phyloP scores from a whole-genome alignment of 495 filamentous ascomycete genomes.

The Penicillium cosmopolitanum region DNA sequence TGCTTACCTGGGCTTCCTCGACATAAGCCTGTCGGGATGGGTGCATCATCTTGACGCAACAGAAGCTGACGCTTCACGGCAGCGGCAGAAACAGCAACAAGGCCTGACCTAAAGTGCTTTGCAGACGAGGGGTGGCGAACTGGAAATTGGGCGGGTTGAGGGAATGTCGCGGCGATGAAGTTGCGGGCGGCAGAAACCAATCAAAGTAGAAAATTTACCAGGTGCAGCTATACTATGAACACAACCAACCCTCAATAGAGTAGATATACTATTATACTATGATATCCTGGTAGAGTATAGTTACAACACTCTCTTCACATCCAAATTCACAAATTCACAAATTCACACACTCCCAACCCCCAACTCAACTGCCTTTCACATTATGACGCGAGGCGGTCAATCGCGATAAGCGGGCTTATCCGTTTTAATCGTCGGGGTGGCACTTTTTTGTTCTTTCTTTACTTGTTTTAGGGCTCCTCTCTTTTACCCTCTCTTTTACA shows the following conservation, averaged over 20 bases:
- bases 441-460: conserved; percentile 15
- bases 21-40: conserved; percentile 94
- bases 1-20: conserved; percentile 69
- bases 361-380: too few relatives aligned
- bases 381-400: conserved; percentile 41
- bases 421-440: background rate
- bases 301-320: too few relatives aligned
- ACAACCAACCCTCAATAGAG: background rate
- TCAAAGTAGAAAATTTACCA: conserved; percentile 12
- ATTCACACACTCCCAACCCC: too few relatives aligned
- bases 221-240: background rate
- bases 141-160: background rate
- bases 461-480: conserved; percentile 27
- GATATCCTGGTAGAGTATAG: background rate
- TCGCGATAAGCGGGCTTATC: conserved; percentile 12
- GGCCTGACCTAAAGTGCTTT: background rate
- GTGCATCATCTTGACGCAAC: conserved; percentile 70
- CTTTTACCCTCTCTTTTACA: background rate
- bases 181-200: conserved; percentile 31
- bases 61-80: conserved; percentile 1
- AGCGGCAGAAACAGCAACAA: background rate
- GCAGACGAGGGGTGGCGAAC: background rate
- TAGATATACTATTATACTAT: background rate
- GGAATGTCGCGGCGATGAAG: conserved; percentile 4
- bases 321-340: too few relatives aligned